Evolutionary conservation across 2,329 filamentous ascomycete species (phyloP).

Genomic region (Hymenoscyphus salicellus): DNA sequence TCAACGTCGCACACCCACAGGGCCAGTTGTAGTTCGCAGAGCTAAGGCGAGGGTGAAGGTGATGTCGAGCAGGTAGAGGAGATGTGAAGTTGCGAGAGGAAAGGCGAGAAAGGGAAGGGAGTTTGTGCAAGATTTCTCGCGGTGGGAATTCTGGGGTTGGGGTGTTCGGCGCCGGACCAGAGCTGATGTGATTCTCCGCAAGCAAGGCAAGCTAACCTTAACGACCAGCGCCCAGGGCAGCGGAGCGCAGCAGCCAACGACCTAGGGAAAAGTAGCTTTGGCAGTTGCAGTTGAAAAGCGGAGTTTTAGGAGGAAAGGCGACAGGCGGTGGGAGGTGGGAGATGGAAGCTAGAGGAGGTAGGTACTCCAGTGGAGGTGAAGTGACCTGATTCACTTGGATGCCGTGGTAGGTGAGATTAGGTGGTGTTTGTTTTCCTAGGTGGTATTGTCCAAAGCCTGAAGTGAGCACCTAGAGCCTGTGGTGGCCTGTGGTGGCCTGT

Average conservation of each 20-base stretch:
- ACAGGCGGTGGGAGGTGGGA: no score
- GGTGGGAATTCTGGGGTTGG: not conserved
- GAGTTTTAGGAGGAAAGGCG: no score
- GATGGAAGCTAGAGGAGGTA: no score
- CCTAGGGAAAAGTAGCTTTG: not conserved
- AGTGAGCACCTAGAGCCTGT: no score
- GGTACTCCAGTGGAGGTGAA: no score
- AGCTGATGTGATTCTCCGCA: constrained; percentile 2
- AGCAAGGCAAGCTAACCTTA: not conserved
- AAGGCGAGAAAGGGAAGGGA: not conserved
- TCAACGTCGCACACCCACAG: not conserved
- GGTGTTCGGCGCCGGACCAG: not conserved
- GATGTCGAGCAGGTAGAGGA: not conserved
- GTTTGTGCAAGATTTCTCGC: constrained; percentile 1
- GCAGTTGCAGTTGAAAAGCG: not conserved
- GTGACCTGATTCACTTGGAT: not conserved
- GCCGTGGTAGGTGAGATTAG: not conserved
- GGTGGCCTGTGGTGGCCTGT: no score
- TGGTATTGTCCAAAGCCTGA: no score
- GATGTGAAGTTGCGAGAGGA: not conserved
- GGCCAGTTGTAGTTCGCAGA: not conserved
- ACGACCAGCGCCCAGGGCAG: not conserved
- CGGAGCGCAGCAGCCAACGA: not conserved
- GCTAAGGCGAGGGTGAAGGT: not conserved
- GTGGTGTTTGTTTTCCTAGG: not conserved